Conservation (phyloP, 176 grass and related monocot genomes). For the Musa troglodytarum region DNA sequence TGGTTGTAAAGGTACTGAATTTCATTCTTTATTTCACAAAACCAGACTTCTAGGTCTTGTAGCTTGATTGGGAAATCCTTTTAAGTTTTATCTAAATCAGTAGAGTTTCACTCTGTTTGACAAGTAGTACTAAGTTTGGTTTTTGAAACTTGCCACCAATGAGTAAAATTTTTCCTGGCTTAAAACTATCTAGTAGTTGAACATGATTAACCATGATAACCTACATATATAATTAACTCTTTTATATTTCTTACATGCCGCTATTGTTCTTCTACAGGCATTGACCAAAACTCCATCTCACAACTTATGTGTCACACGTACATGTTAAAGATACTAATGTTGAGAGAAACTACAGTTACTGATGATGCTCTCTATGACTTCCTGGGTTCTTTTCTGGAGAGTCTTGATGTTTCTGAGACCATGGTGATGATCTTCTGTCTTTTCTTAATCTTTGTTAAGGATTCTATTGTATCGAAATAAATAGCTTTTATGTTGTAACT, state of each 20-base stretch:
- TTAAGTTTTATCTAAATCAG: too few relatives aligned
- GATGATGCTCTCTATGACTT: slow-evolving; percentile 48
- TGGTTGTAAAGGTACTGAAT: slow-evolving; percentile 41
- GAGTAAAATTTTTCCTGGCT: too few relatives aligned
- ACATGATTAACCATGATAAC: too few relatives aligned
- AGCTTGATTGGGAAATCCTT: too few relatives aligned
- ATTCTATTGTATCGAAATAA: background rate
- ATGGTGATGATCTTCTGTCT: slow-evolving; percentile 31
- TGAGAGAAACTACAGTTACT: slow-evolving; percentile 56
- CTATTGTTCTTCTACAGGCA: slow-evolving; percentile 14
- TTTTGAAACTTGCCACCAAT: background rate
- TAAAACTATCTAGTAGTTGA: too few relatives aligned
- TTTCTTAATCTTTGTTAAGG: background rate
- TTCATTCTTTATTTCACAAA: slow-evolving; percentile 3
- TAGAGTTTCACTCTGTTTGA: too few relatives aligned
- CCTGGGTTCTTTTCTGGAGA: slow-evolving; percentile 42
- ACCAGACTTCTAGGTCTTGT: too few relatives aligned
- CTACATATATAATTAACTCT: background rate
- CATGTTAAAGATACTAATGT: slow-evolving; percentile 30
- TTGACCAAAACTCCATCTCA: slow-evolving; percentile 34
- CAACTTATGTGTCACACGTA: slow-evolving; percentile 35
- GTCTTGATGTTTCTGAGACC: slow-evolving; percentile 77
- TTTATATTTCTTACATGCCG: background rate
- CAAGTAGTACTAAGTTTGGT: background rate
- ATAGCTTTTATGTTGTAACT: too few relatives aligned